Evolutionary conservation across 441 rosid genomes (phyloP).

Genomic region (Arabidopsis lyrata): DNA sequence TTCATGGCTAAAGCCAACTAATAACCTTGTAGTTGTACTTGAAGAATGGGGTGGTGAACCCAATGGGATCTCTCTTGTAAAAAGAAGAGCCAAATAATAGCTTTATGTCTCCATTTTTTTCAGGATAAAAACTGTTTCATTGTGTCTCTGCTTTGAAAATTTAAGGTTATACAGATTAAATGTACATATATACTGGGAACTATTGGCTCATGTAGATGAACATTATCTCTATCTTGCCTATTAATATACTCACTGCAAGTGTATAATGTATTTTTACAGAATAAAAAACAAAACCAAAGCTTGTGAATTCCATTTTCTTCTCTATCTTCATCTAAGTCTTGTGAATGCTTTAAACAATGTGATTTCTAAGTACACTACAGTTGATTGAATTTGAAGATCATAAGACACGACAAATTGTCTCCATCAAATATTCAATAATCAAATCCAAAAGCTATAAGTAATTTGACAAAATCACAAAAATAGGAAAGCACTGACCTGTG

Average conservation of each 20-base stretch:
- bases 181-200: constrained; percentile 11
- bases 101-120: constrained; percentile 15
- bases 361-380: neutral
- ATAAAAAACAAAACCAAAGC: neutral
- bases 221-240: neutral
- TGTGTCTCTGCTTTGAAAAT: neutral
- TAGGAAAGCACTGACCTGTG: neutral
- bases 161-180: neutral
- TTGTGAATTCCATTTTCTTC: neutral
- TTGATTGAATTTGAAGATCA: too few species aligned
- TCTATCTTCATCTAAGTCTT: neutral
- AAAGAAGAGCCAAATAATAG: constrained; percentile 40
- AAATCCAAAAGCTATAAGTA: neutral
- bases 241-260: neutral
- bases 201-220: neutral
- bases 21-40: constrained; percentile 52
- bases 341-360: neutral
- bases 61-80: constrained; percentile 52
- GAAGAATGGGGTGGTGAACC: constrained; percentile 71
- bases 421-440: neutral
- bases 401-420: neutral
- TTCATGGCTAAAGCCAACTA: constrained; percentile 55
- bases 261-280: neutral
- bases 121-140: constrained; percentile 12
- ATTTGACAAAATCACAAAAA: neutral